Evolutionary conservation across 306 rosid genomes (phyloP).

Genomic region (Glycine latifolia): DNA sequence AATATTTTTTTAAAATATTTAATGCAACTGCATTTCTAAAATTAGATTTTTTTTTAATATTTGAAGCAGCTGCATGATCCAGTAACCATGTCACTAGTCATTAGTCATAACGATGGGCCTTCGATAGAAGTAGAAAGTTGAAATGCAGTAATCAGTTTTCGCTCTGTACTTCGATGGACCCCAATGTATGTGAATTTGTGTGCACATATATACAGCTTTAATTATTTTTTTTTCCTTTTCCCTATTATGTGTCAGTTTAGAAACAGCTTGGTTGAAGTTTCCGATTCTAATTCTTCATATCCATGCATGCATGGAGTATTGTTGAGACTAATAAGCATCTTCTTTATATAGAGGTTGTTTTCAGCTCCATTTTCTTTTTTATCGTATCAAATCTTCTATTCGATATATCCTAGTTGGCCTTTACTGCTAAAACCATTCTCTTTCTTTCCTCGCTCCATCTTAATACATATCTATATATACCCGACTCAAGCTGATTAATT

Average conservation of each 20-base stretch:
- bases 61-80: background rate
- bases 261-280: slow-evolving; percentile 40
- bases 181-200: background rate
- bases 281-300: slow-evolving; percentile 67
- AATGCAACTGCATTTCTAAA: too few relatives aligned
- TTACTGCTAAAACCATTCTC: background rate
- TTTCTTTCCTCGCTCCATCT: background rate
- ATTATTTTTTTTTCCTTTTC: background rate
- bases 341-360: slow-evolving; percentile 50
- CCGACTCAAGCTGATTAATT: background rate
- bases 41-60: too few relatives aligned
- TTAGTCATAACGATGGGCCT: background rate
- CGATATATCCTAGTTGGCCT: slow-evolving; percentile 12
- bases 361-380: slow-evolving; percentile 53
- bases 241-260: background rate
- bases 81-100: background rate
- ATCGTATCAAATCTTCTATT: slow-evolving; percentile 58
- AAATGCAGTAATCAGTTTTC: background rate
- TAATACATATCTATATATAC: background rate
- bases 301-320: slow-evolving; percentile 50
- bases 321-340: slow-evolving; percentile 78
- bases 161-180: background rate
- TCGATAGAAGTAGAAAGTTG: background rate
- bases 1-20: too few relatives aligned
- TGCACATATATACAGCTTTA: background rate